Base-by-base conservation (phyloP, 805 yeast species). In the Wickerhamiella hasegawae region DNA sequence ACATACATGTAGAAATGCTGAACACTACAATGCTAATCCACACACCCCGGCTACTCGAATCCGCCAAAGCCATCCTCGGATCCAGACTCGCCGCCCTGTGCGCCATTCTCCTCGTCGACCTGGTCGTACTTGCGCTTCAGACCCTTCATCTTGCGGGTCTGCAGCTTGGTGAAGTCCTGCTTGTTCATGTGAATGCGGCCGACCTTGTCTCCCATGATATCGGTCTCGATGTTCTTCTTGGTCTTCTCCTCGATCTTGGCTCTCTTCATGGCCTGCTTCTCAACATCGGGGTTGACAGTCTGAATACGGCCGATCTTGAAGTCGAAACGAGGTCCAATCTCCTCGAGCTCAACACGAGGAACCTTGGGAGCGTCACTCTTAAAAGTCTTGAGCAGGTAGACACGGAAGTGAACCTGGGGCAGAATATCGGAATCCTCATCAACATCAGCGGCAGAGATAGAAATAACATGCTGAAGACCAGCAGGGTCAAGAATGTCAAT, bases 121-220 rank as follows among this genome's bases (percentile, higher is more conserved):
- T 82, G 94, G 55, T 85, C 95, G 49, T 68, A 85, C 55, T 70
- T 73, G 37, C 80, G 68, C 63, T 90, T 90, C 53, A 90, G 68
- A 57, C 98, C 98, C 69, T 90, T 90, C 95, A 90, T 83, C 73
- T 90, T 90, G 62, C 98, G 74, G 4, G 98, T 87, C 63, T 90
- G 98, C 55, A 90, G 59, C 57, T 76, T 76, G 53, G 71, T 67
- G 57, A 90, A 66, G 57, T 90, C 97, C 66, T 90, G 98, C 57
- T 76, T 76, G 60, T 95, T 96, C 59, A 90, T 79, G 56, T 90
- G 98, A 51, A 90, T 74, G 62, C 87, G 80, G 49, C 96, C 98
- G 42, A 90, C 69, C 72, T 87, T 83, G 58, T 90, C 98, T 62
- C 98, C 98, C 80, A 90, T 70, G 37, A 66, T 51, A 56, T 90